Base-by-base conservation (phyloP, 2,329 filamentous ascomycete species). In the Pseudocercospora vitis region DNA sequence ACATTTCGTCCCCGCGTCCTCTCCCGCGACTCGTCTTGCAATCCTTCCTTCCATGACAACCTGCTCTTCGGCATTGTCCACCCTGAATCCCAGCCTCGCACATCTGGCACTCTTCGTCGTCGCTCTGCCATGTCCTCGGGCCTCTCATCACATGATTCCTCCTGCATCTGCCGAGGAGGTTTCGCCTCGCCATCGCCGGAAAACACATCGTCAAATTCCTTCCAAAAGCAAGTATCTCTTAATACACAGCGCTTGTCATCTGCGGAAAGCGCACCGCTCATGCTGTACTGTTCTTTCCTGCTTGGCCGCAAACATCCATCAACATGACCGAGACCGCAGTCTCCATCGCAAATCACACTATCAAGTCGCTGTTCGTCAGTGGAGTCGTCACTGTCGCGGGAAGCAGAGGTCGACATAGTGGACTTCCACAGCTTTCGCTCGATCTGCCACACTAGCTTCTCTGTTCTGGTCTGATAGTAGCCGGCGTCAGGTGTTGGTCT, bases 371-470 rank as follows among this genome's bases (percentile, higher is more conserved):
- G 16, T 11, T 45, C 42, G 21, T 45, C 21, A 4, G 42, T 24
- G 7, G 26, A 23, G 1, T 21, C 19, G 21, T 21, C 26, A n/a
- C 21, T 28, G 21, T 7, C 33, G 18, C n/a, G n/a, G n/a, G 33
- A 9, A 11, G 24, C 9, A 8, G 33, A 18, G 4, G 33, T 11
- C 7, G 14, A 19, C 2, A 37, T 3, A 6, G 18, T 37, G 4
- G 33, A 19, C 16, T 19, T n/a, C 16, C 37, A 21, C 16, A 42
- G 16, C 11, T 42, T 42, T 12, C 21, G 31, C 16, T 31, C 44
- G 8, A 31, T 16, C 9, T 47, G 11, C 44, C 44, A 47, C 14
- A 47, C 18, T n/a, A 33, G 26, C 26, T 47, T 47, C 44, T 47
- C 44, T 3, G 29, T 21, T 33, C 32, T 42, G 21, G 18, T 12